Base-by-base conservation (phyloP, 2,329 filamentous ascomycete genomes). In the Dichotomopilus funicola region DNA sequence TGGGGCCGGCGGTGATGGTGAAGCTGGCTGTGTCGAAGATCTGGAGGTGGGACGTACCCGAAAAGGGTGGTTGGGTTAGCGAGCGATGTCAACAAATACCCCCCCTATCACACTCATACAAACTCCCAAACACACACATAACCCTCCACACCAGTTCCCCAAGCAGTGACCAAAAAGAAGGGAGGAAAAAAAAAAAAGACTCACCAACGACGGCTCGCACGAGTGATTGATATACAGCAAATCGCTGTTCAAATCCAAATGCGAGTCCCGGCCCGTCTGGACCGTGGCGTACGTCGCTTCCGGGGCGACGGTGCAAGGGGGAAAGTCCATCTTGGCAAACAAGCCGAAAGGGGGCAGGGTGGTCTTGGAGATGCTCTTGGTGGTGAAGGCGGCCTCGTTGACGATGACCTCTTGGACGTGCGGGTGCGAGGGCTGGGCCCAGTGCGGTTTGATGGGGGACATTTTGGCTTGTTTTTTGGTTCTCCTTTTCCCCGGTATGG, bases 151-250 rank as follows among this genome's bases (percentile, higher is more conserved):
- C 37, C 37, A 40, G 19, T 27, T 27, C 19, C 19, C 19, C 19
- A 27, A 27, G 19, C 19, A 27, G 19, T 27, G 19, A 27, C 19
- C 19, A 27, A 27, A 27, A 27, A 27, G 19, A 40, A 40, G 9
- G 8, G 8, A 13, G 40, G 6, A 10, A 33, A 11, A 10, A 33
- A 27, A 13, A 2, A 19, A 34, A 44, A 55, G 56, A 78, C 79
- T 73, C 59, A 85, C 81, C 57, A 87, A 74, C 66, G 80, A 81
- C 31, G 83, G 83, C 63, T 83, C 81, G 69, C 83, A 87, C 4
- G 80, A 83, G 70, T 87, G 83, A 68, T 87, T 87, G 62, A 85
- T 82, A 70, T 85, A 87, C 46, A 87, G 68, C 65, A 87, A 66
- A 64, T 86, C 83, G 63, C 79, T 84, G 72, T 87, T 86, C 44